These are phyloP conservation scores for Phytophthora quininea DNA, from an alignment of 352 stramenopile genomes.

Conservation along the genomic window DNA sequence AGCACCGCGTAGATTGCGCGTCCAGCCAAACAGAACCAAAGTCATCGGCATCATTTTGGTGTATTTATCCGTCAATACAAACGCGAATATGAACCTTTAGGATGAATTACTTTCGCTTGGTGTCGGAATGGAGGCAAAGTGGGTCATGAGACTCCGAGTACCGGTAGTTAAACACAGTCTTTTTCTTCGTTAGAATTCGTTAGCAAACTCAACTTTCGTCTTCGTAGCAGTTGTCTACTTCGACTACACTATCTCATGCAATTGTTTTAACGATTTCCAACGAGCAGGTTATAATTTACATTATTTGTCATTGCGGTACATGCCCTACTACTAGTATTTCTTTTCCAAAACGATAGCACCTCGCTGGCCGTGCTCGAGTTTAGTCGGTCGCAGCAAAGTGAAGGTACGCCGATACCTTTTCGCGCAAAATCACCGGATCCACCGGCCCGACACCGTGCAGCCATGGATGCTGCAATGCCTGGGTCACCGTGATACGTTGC, in stretches of 20 bases:
- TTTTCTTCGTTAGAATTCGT: too few relatives aligned
- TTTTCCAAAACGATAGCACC: neutral
- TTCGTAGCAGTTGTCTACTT: too few relatives aligned
- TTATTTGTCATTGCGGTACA: neutral
- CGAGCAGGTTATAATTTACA: constrained; percentile 3
- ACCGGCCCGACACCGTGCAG: constrained; percentile 51
- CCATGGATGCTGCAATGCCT: constrained; percentile 71
- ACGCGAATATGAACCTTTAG: too few relatives aligned
- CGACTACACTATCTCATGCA: too few relatives aligned
- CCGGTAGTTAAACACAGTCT: too few relatives aligned
- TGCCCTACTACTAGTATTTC: neutral
- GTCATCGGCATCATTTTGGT: too few relatives aligned
- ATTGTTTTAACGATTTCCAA: neutral
- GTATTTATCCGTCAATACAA: too few relatives aligned
- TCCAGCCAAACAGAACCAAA: too few relatives aligned
- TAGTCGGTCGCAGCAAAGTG: constrained; percentile 24
- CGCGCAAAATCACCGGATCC: constrained; percentile 33
- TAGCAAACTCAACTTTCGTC: too few relatives aligned
- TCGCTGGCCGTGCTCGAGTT: neutral
- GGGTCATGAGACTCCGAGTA: too few relatives aligned
- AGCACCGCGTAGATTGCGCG: constrained; percentile 28
- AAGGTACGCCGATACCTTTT: constrained; percentile 49
- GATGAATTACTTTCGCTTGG: too few relatives aligned
- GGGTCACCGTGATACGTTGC: constrained; percentile 57
- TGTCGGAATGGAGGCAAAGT: too few relatives aligned